Evolutionary conservation across 345 rosid genomes (phyloP).

Genomic region (Corymbia maculata): DNA sequence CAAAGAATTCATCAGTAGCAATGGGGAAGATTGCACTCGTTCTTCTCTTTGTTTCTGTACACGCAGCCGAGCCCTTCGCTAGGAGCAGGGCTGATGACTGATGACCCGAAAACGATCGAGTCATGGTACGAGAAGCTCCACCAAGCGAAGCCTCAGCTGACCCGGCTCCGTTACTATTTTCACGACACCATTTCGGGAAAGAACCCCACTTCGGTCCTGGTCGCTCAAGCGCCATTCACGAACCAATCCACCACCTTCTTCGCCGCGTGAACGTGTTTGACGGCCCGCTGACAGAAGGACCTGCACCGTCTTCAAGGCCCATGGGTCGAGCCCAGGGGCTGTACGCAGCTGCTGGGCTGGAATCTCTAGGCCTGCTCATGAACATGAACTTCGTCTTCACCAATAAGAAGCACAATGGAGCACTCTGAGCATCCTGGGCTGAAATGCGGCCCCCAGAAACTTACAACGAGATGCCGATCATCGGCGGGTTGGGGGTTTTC

Average conservation of each 20-base stretch:
- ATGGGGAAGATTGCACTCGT: constrained; percentile 8
- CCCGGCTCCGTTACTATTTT: constrained; percentile 56
- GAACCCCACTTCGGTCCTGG: constrained; percentile 38
- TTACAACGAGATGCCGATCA: constrained; percentile 52
- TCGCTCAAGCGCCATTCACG: constrained; percentile 28
- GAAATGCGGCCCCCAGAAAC: constrained; percentile 4
- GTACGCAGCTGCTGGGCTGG: constrained; percentile 31
- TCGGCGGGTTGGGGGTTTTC: constrained; percentile 53
- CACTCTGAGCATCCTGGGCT: constrained; percentile 42
- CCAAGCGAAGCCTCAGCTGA: constrained; percentile 29
- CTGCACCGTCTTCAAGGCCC: constrained; percentile 45
- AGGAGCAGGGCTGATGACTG: background rate
- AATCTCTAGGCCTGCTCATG: constrained; percentile 35
- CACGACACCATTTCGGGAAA: constrained; percentile 58
- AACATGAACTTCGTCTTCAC: constrained; percentile 39
- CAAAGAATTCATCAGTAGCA: background rate
- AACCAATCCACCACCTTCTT: constrained; percentile 38
- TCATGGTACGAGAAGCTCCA: background rate
- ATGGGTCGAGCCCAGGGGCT: constrained; percentile 72
- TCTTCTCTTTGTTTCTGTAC: background rate
- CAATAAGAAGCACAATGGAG: constrained; percentile 56
- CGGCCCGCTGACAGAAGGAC: constrained; percentile 40
- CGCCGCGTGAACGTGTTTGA: constrained; percentile 39
- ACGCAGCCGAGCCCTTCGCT: constrained; percentile 14
- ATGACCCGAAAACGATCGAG: background rate